These are phyloP conservation scores for Suhomyces maxii DNA, from an alignment of 1,139 yeast genomes.

Conservation along the genomic window DNA sequence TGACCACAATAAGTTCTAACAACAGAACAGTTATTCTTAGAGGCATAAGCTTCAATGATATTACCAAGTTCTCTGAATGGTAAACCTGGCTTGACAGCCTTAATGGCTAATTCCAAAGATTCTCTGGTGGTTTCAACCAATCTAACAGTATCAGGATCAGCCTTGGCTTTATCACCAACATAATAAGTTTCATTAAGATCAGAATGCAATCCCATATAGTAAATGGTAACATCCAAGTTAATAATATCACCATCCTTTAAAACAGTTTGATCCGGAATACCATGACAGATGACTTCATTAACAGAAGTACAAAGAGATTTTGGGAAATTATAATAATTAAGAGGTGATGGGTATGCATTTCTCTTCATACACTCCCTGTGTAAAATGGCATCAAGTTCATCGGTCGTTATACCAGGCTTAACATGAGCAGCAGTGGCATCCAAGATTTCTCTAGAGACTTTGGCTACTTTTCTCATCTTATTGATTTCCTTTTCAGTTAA, in stretches of 20 bases:
- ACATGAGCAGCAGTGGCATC: conserved; percentile 84
- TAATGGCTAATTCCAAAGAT: conserved; percentile 80
- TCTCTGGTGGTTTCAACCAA: conserved; percentile 95
- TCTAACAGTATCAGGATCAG: conserved; percentile 73
- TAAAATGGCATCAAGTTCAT: conserved; percentile 81
- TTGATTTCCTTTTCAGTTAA: conserved; percentile 66
- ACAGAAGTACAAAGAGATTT: conserved; percentile 91
- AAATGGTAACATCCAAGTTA: conserved; percentile 85
- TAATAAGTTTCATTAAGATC: conserved; percentile 97
- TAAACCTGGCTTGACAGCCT: conserved; percentile 85
- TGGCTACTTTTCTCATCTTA: conserved; percentile 71
- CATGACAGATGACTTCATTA: conserved; percentile 95
- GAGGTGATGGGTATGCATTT: conserved; percentile 91
- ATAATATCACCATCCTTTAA: conserved; percentile 93
- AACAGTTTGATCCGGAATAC: conserved; percentile 88
- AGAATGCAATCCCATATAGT: conserved; percentile 85
- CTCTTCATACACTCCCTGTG: conserved; percentile 88
- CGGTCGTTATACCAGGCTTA: conserved; percentile 90
- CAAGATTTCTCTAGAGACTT: conserved; percentile 80
- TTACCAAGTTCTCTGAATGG: conserved; percentile 87
- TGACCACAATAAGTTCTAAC: conserved; percentile 94
- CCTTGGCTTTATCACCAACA: conserved; percentile 86
- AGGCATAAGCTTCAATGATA: conserved; percentile 84
- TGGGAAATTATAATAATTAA: conserved; percentile 93
- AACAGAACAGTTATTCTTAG: conserved; percentile 75